Base-by-base conservation (phyloP, 2,329 filamentous ascomycete genomes). In the Penicillium glabrum region DNA sequence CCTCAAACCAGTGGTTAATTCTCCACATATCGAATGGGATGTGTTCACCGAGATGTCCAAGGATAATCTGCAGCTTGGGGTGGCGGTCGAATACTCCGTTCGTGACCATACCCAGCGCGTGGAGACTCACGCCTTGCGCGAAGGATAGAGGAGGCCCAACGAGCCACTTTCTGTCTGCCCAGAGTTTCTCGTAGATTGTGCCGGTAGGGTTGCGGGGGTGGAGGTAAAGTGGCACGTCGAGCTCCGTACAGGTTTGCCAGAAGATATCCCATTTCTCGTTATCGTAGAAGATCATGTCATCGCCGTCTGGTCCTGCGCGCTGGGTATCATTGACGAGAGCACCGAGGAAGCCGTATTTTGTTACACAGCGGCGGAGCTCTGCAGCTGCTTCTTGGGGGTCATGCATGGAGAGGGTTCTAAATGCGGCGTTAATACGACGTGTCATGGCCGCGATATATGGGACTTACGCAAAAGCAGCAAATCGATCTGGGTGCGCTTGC, bases 241-340 rank as follows among this genome's bases (percentile, higher is more conserved):
- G 80, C 44, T 86, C 82, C 1, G 77, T 78, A 9, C 81, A 78
- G 0, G 80, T 81, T 13, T 77, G 66, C 86, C 86, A 88, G 77
- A 89, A 88, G 23, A 80, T 69, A 31, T 75, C 72, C 78, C 82
- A 89, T 58, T 83, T 79, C 0, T 81, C 77, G 9, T 79, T 75
- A 65, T 89, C 86, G 72, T 88, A 89, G 73, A 87, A 88, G 67
- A 88, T 75, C 76, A 85, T 82, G 24, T 80, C 80, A 54, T 86
- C 83, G 37, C 84, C 85, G 56, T 86, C 82, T 0, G 74, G 60
- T 3, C 84, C 84, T 16, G 83, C 78, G 27, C 82, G 80, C 66
- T 89, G 86, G 2, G 80, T 83, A 66, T 87, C 83, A 65, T 86
- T 86, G 46, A 89, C 79, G 5, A 89, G 72, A 3, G 80, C 84